Evolutionary conservation across 2,329 filamentous ascomycete genomes (phyloP), one percentile per base, ranked within the genome.

Genomic region (Cercospora zeae-maydis): DNA sequence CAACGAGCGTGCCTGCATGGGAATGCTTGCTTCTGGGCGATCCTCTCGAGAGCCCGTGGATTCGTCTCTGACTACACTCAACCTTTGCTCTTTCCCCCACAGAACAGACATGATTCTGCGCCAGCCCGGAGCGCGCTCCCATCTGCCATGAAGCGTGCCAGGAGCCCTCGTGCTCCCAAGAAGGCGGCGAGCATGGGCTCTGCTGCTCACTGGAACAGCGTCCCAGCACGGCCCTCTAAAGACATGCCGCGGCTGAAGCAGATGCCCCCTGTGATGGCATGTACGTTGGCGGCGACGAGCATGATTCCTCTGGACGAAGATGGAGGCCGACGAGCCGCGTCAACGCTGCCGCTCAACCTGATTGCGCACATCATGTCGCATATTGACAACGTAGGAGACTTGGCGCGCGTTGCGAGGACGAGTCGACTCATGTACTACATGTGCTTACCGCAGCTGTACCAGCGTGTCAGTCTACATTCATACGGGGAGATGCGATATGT

Each of bases 351-450:
- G 11, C 74, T 88, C 69, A 85, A 86, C 67, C 75, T 87, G 45
- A 79, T 88, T 63, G 83, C 82, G 33, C 76, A 81, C 62, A 86
- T 87, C 61, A 76, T 87, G 56, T 79, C 81, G 49, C 78, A 83
- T 71, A 82, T 88, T 53, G 83, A 87, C 65, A 78, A 86, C 76
- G 77, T 80, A 47, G 81, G 75, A 63, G 85, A 87, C 70, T 80
- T 88, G 27, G 84, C 84, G 33, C 80, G 84, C 63, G 74, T 86
- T 58, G 86, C 84, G 66, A 80, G 84, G 62, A 86, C 85, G 57
- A 86, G 83, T 65, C 80, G 84, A 13, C 79, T 88, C 42, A 80
- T 87, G 68, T 85, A 87, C 68, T 88, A 88, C 75, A 87, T 88
- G 84, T 79, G 83, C 34, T 76, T 87, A 2, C 85, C 86, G 19